Conservation (phyloP, 176 grass and related monocot genomes). For the Phyllostachys edulis region DNA sequence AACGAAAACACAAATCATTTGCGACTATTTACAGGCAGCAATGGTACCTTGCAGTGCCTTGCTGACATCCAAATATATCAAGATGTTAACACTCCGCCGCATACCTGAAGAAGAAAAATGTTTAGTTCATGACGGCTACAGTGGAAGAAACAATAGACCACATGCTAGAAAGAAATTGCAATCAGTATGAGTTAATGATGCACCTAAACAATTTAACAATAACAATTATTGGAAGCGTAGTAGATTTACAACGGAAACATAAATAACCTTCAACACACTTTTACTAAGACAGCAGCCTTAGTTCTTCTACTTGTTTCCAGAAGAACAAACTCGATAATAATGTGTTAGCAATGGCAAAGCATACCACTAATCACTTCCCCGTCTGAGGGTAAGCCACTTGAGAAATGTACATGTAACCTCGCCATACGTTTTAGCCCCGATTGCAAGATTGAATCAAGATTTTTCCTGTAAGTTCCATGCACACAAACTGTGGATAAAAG, state of each 20-base stretch:
- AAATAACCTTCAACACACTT: not conserved
- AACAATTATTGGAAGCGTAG: not conserved
- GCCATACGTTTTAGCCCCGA: constrained; percentile 72
- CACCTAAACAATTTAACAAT: not conserved
- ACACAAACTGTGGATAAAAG: constrained; percentile 64
- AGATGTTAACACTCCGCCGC: constrained; percentile 61
- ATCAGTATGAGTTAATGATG: not conserved
- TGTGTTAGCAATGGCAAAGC: constrained; percentile 9
- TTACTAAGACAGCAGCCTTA: not conserved
- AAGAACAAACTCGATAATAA: constrained; percentile 6
- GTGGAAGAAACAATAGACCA: constrained; percentile 11
- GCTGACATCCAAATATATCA: constrained; percentile 81
- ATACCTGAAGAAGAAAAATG: constrained; percentile 50
- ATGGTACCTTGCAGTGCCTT: constrained; percentile 73
- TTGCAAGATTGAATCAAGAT: constrained; percentile 73
- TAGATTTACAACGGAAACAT: not conserved
- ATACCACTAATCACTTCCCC: constrained; percentile 77
- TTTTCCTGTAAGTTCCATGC: constrained; percentile 79
- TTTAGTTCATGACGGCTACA: not conserved
- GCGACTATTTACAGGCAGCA: not conserved
- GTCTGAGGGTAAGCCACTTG: constrained; percentile 71
- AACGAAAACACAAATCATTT: not conserved
- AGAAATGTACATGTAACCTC: constrained; percentile 91
- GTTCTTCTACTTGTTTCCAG: not conserved
- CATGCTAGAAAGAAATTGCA: not conserved